A percentile compares a stretch with the other conserved stretches of the same genome.
Conservation (phyloP, 2,329 filamentous ascomycete genomes). For the Calonectria multiphialidica region DNA sequence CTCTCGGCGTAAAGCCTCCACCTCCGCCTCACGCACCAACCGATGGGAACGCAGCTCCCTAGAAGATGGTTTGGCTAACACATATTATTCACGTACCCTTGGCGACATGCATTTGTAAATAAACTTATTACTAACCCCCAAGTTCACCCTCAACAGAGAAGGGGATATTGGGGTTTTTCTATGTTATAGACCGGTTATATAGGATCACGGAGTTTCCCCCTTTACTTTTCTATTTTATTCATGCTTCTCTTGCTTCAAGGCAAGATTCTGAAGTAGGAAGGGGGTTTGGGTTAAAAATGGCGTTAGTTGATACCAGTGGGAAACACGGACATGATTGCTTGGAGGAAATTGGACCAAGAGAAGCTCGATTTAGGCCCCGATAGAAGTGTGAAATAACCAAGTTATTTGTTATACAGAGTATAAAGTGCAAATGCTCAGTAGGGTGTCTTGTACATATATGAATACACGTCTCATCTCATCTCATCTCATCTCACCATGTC, state of each 20-base stretch:
- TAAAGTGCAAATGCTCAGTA: conserved; percentile 24
- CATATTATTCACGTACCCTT: neutral
- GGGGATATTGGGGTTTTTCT: neutral
- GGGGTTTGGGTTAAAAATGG: neutral
- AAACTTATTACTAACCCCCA: neutral
- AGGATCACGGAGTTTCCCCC: neutral
- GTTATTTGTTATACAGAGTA: conserved; percentile 14
- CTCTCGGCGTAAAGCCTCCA: conserved; percentile 64
- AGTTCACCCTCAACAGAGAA: neutral
- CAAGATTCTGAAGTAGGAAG: neutral
- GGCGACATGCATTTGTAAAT: conserved; percentile 14
- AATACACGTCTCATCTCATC: conserved; percentile 19
- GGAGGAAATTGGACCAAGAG: neutral
- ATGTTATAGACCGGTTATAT: conserved; percentile 15
- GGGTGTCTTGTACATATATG: conserved; percentile 23
- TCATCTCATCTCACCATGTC: conserved; percentile 9
- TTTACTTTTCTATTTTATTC: neutral
- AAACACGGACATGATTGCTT: neutral
- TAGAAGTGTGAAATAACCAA: conserved; percentile 7
- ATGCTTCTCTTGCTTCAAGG: neutral
- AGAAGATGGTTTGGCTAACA: neutral
- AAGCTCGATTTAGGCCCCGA: neutral
- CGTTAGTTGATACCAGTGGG: conserved; percentile 23
- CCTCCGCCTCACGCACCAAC: conserved; percentile 19
- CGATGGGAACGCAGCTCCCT: conserved; percentile 9